Conservation (phyloP, 805 yeast genomes). For the Starmerella vaccinii region DNA sequence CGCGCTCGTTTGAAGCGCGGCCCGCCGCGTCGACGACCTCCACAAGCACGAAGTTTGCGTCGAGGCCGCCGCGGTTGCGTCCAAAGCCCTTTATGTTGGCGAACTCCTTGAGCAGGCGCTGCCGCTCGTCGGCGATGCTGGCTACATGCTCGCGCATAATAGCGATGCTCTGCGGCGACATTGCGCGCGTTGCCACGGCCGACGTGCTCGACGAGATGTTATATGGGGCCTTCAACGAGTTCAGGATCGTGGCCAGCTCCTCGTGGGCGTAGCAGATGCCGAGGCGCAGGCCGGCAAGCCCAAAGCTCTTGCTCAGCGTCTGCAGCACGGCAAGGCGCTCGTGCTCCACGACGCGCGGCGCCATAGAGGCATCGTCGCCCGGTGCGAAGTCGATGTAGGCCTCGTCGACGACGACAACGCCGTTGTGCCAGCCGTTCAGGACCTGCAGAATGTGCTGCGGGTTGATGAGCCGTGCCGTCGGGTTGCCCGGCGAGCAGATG, state of each 20-base stretch:
- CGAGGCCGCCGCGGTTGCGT: slow-evolving; percentile 68
- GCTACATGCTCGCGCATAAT: slow-evolving; percentile 49
- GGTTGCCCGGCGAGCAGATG: slow-evolving; percentile 94
- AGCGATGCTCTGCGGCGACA: slow-evolving; percentile 45
- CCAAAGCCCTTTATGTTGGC: slow-evolving; percentile 56
- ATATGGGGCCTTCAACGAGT: slow-evolving; percentile 92
- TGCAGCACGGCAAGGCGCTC: slow-evolving; percentile 82
- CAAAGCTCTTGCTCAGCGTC: slow-evolving; percentile 89
- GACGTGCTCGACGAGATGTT: slow-evolving; percentile 79
- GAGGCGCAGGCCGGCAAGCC: slow-evolving; percentile 86
- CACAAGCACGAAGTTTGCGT: slow-evolving; percentile 74
- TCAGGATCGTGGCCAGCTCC: slow-evolving; percentile 55
- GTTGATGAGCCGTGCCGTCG: slow-evolving; percentile 64
- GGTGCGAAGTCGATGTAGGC: slow-evolving; percentile 89
- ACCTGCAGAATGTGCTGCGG: slow-evolving; percentile 41
- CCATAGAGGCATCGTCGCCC: slow-evolving; percentile 41
- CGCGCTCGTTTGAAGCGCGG: slow-evolving; percentile 55
- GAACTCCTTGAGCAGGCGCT: slow-evolving; percentile 43
- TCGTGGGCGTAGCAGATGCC: slow-evolving; percentile 66
- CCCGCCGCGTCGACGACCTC: slow-evolving; percentile 57
- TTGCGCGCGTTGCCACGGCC: slow-evolving; percentile 63
- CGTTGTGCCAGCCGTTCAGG: slow-evolving; percentile 53
- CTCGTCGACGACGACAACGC: slow-evolving; percentile 75
- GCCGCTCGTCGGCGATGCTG: slow-evolving; percentile 47
- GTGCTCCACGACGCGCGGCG: slow-evolving; percentile 68